Conservation (phyloP, 1,284 basidiomycete genomes). For the Cryptococcus sp. region DNA sequence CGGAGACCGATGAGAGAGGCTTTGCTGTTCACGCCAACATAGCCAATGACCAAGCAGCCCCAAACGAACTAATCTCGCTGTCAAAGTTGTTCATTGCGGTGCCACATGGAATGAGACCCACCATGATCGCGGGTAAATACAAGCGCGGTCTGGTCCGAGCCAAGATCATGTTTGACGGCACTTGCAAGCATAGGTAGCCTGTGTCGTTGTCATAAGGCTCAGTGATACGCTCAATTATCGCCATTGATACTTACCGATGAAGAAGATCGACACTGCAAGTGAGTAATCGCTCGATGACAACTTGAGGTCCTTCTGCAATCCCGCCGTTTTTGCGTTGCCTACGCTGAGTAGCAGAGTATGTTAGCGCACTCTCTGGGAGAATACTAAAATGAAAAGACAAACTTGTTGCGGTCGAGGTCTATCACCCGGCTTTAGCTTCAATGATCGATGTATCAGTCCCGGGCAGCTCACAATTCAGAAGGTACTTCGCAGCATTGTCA, state of each 20-base stretch:
- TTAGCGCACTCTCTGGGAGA: no score
- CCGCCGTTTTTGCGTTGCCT: constrained; percentile 29
- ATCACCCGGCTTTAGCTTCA: no score
- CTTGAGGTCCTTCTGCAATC: constrained; percentile 42
- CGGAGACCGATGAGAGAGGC: constrained; percentile 27
- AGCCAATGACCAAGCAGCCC: constrained; percentile 29
- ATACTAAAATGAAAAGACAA: no score
- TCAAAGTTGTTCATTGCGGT: no score
- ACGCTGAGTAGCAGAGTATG: no score
- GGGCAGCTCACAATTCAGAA: no score
- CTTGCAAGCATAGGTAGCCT: constrained; percentile 23
- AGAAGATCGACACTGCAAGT: constrained; percentile 45
- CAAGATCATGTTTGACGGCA: constrained; percentile 33
- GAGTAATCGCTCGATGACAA: constrained; percentile 36
- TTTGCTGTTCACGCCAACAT: constrained; percentile 19
- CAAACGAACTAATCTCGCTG: constrained; percentile 9
- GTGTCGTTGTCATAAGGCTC: background rate
- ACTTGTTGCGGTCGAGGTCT: no score
- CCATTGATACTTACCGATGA: constrained; percentile 20
- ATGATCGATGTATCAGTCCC: no score
- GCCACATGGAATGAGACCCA: constrained; percentile 1
- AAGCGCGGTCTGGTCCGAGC: constrained; percentile 19
- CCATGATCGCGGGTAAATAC: constrained; percentile 36
- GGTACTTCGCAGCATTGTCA: no score
- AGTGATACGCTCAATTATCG: background rate